These are phyloP conservation scores for Colletotrichum shisoi DNA, from an alignment of 2,329 filamentous ascomycete species.

Conservation along the genomic window DNA sequence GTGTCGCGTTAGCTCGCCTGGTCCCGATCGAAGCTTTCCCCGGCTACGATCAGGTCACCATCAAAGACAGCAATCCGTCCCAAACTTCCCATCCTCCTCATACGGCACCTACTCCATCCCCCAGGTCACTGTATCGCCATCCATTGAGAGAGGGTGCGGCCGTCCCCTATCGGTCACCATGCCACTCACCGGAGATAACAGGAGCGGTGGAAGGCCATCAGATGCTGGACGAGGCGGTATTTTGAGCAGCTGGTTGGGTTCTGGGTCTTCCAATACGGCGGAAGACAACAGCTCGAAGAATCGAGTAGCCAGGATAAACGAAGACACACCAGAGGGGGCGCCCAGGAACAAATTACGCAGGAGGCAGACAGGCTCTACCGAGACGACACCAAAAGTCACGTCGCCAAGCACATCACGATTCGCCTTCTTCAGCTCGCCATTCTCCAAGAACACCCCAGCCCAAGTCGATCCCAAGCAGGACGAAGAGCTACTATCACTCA, in stretches of 20 bases:
- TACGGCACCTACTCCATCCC: constrained; percentile 41
- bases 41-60: constrained; percentile 44
- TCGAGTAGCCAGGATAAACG: constrained; percentile 34
- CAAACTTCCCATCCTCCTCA: constrained; percentile 48
- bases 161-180: constrained; percentile 48
- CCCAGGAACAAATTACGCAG: constrained; percentile 46
- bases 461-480: constrained; percentile 45
- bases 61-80: constrained; percentile 49
- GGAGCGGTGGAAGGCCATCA: constrained; percentile 42
- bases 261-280: constrained; percentile 43
- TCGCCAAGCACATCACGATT: constrained; percentile 52
- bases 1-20: constrained; percentile 25
- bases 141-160: constrained; percentile 43
- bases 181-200: constrained; percentile 55
- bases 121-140: constrained; percentile 39
- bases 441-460: constrained; percentile 51
- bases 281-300: constrained; percentile 36
- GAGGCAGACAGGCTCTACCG: constrained; percentile 32
- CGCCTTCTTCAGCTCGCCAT: constrained; percentile 56
- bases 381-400: constrained; percentile 49
- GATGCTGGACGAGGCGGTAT: constrained; percentile 45
- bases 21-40: constrained; percentile 25
- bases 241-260: constrained; percentile 48
- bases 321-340: constrained; percentile 44
- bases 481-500: constrained; percentile 64